Percentiles rank a stretch among this genome's conserved stretches.
These are phyloP conservation scores for Xanthoparmelia taractica DNA, from an alignment of 495 filamentous ascomycete species.

Conservation along the genomic window DNA sequence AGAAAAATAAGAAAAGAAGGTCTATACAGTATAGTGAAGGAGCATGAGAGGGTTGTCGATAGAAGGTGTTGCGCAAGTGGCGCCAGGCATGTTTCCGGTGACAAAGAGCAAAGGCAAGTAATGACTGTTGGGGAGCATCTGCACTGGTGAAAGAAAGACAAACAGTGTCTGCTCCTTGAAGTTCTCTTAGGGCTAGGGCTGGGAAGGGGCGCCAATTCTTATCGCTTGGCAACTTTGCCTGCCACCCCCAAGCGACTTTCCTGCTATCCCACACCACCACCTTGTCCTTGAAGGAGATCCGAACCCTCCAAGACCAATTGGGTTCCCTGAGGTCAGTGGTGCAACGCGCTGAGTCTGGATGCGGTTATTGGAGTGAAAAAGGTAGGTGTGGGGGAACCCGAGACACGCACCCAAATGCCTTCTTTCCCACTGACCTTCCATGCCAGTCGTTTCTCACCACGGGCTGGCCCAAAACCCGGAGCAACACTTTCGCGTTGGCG, in stretches of 20 bases:
- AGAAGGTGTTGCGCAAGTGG: not conserved
- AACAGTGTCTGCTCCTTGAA: too few relatives aligned
- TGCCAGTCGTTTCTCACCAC: constrained; percentile 13
- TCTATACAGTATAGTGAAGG: not conserved
- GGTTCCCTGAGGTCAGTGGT: not conserved
- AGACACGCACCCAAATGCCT: not conserved
- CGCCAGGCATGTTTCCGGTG: not conserved
- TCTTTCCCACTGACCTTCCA: constrained; percentile 11
- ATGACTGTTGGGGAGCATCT: constrained; percentile 1
- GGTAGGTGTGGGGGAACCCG: not conserved
- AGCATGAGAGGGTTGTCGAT: not conserved
- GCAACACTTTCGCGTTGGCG: constrained; percentile 1
- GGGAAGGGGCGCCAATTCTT: too few relatives aligned
- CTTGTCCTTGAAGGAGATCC: too few relatives aligned
- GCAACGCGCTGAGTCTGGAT: not conserved
- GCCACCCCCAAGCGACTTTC: constrained; percentile 5
- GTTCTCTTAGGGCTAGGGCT: too few relatives aligned
- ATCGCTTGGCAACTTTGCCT: constrained; percentile 5
- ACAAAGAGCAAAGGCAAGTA: not conserved
- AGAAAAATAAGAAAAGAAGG: not conserved
- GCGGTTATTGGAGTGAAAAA: not conserved
- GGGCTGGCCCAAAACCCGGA: constrained; percentile 1
- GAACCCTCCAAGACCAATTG: not conserved
- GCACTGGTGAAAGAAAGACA: too few relatives aligned
- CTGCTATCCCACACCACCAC: not conserved